Evolutionary conservation across 169 alveolate genomes (phyloP).

Genomic region (Babesia ovata): DNA sequence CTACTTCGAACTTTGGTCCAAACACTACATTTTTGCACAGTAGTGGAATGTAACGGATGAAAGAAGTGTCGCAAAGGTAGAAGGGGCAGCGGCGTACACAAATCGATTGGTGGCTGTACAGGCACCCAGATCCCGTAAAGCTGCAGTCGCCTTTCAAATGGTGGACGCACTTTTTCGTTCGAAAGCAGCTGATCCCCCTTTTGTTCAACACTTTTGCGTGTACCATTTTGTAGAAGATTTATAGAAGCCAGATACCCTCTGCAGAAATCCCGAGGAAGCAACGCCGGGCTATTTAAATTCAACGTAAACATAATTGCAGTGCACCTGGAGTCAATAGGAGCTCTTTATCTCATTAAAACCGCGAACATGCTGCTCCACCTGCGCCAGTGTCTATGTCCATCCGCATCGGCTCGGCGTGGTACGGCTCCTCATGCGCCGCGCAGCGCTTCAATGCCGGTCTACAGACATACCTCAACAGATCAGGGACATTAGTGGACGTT

Average conservation of each 20-base stretch:
- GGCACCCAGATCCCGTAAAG: constrained; percentile 81
- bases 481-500: not conserved
- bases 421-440: too few species aligned
- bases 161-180: constrained; percentile 84
- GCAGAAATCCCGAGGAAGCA: too few species aligned
- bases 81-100: constrained; percentile 87
- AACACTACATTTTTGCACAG: constrained; percentile 80
- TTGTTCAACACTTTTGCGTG: constrained; percentile 72
- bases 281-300: too few species aligned
- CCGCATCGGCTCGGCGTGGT: too few species aligned
- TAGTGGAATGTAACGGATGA: constrained; percentile 83
- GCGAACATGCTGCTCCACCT: constrained; percentile 21
- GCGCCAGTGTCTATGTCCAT: too few species aligned
- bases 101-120: constrained; percentile 81
- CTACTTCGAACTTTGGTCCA: constrained; percentile 71
- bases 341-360: not conserved
- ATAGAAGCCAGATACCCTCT: too few species aligned
- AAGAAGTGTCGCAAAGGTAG: constrained; percentile 75
- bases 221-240: not conserved
- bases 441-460: too few species aligned
- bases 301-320: too few species aligned
- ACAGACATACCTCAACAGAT: not conserved
- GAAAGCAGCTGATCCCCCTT: constrained; percentile 81
- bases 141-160: constrained; percentile 75
- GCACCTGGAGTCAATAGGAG: too few species aligned